Conservation (phyloP, 2,329 filamentous ascomycete genomes). For the Microcera coccophila region DNA sequence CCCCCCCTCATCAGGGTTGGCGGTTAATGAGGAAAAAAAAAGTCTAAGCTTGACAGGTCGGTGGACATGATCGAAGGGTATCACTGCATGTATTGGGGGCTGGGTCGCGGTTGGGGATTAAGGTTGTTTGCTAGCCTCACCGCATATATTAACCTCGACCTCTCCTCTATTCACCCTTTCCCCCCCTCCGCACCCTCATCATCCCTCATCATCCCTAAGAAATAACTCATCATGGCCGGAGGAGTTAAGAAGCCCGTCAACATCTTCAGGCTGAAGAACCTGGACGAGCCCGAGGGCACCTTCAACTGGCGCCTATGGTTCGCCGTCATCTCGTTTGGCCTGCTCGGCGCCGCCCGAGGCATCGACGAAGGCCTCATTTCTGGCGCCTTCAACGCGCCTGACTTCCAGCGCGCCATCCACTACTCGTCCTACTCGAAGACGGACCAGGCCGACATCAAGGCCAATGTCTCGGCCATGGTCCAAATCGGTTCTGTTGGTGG, state of each 20-base stretch:
- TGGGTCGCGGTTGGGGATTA: no score
- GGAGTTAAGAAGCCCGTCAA: conserved; percentile 55
- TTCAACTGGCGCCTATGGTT: conserved; percentile 80
- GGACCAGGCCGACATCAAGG: conserved; percentile 63
- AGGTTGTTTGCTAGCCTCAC: no score
- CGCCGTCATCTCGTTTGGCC: conserved; percentile 67
- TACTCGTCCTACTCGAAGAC: conserved; percentile 50
- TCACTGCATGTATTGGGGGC: no score
- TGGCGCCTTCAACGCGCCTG: conserved; percentile 63
- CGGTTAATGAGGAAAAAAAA: no score
- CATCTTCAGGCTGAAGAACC: conserved; percentile 61
- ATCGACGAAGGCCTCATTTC: conserved; percentile 78
- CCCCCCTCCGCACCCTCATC: background rate
- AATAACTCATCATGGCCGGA: conserved; percentile 39
- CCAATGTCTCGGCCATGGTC: conserved; percentile 77
- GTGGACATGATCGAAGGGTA: no score
- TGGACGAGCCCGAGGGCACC: conserved; percentile 64
- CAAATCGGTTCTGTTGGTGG: conserved; percentile 73
- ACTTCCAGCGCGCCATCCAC: conserved; percentile 59
- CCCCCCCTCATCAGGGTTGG: no score
- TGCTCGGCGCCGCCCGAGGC: conserved; percentile 73
- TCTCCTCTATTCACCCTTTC: background rate
- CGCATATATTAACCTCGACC: no score
- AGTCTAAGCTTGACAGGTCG: no score
- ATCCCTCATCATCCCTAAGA: background rate